Base-by-base conservation (phyloP, 805 yeast species). In the Suhomyces kilbournensis region DNA sequence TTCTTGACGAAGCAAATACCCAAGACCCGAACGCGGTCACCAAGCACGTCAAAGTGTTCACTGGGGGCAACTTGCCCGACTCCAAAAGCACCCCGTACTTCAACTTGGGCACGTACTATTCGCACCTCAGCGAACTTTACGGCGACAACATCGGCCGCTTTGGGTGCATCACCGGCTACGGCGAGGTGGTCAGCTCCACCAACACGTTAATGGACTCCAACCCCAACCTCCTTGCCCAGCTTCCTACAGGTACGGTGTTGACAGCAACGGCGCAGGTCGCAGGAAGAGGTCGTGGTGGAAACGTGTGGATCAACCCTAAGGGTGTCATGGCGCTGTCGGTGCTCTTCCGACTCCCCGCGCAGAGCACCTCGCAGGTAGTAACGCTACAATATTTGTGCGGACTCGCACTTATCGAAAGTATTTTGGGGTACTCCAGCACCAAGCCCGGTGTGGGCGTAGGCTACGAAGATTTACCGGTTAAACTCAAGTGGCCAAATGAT, bases 401-500 rank as follows among this genome's bases (percentile, higher is more conserved):
- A 51, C 69, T 94, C 56, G 97, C 98, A 0, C 79, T 87, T 48
- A 85, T 92, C 8, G 90, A 88, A 64, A 89, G 96, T 25, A 78
- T 93, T 15, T 67, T 81, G 34, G 74, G 82, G 2, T 83, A 90
- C 60, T 83, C 83, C 2, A 63, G 69, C 50, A 50, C 50, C 4
- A 61, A 60, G 12, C 61, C 71, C 17, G 78, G 78, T 6, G 47
- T 55, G 7, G 75, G 76, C 1, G 68, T 71, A 0, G 90, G 88
- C 0, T 90, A 85, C 64, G 85, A 83, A 19, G 86, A 83, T 45
- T 69, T 94, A 59, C 97, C 97, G 0, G 76, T 93, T 14, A 78
- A 83, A 48, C 78, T 94, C 54, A 94, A 94, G 66, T 94, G 99
- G 99, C 99, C 99, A 1, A 94, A 94, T 66, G 99, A 94, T 67